These are phyloP conservation scores for Termitomyces titanicus DNA, from an alignment of 768 basidiomycete genomes.

Conservation along the genomic window DNA sequence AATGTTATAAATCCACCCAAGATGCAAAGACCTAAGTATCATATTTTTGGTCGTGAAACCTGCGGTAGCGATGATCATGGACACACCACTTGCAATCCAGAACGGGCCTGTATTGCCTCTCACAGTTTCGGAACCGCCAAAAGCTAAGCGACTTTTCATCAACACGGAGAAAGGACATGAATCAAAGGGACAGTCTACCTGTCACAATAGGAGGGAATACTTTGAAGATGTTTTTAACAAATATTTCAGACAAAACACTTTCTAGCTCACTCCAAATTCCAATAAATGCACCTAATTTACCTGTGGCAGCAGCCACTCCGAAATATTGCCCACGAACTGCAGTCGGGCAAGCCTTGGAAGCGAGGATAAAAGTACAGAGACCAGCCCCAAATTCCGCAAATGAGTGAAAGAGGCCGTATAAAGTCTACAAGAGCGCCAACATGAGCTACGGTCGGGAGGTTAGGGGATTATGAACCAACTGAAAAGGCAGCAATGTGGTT, in stretches of 20 bases:
- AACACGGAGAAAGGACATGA: neutral
- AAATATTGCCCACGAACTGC: constrained; percentile 82
- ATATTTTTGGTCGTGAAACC: neutral
- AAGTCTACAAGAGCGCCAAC: constrained; percentile 35
- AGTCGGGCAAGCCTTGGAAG: constrained; percentile 79
- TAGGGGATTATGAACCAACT: constrained; percentile 23
- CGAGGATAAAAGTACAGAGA: constrained; percentile 79
- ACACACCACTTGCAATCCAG: constrained; percentile 69
- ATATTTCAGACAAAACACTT: neutral
- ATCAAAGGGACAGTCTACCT: neutral
- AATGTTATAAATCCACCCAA: constrained; percentile 3
- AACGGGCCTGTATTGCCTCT: constrained; percentile 79
- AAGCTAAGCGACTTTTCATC: constrained; percentile 34
- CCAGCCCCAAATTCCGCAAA: constrained; percentile 88
- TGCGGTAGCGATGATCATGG: no score
- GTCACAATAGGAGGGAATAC: constrained; percentile 56
- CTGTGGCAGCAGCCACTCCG: constrained; percentile 78
- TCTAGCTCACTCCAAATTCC: constrained; percentile 68
- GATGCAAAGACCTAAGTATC: constrained; percentile 4
- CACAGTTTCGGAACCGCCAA: constrained; percentile 47
- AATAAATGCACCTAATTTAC: constrained; percentile 78
- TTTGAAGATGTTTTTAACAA: constrained; percentile 17
- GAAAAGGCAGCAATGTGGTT: constrained; percentile 68
- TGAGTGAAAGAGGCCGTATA: constrained; percentile 86
- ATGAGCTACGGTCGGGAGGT: neutral